Conservation (phyloP, 805 yeast genomes). For the Ogataea salicorniae region DNA sequence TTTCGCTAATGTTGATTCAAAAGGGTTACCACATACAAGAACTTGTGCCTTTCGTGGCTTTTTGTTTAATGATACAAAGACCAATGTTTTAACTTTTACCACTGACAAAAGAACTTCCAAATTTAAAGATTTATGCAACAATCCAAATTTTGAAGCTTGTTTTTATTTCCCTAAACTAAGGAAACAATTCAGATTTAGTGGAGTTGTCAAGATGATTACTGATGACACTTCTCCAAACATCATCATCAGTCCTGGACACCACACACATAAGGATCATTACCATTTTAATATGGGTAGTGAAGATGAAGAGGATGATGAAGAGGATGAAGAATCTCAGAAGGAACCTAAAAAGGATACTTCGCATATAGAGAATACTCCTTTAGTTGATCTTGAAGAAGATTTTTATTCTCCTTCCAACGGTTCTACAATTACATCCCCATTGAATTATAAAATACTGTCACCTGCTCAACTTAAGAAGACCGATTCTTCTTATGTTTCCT, state of each 20-base stretch:
- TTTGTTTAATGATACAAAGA: constrained; percentile 60
- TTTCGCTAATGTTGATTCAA: constrained; percentile 60
- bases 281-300: not conserved
- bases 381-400: constrained; percentile 16
- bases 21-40: constrained; percentile 54
- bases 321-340: not conserved
- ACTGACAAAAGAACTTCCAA: constrained; percentile 71
- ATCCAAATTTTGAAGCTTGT: constrained; percentile 67
- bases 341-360: not conserved
- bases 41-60: constrained; percentile 73
- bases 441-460: constrained; percentile 17
- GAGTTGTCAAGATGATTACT: constrained; percentile 48
- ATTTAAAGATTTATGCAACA: constrained; percentile 43
- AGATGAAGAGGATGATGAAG: not conserved
- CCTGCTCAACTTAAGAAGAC: constrained; percentile 14
- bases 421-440: constrained; percentile 9
- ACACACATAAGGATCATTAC: not conserved
- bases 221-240: constrained; percentile 22
- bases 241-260: constrained; percentile 1
- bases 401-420: constrained; percentile 11
- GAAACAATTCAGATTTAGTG: constrained; percentile 71
- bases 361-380: constrained; percentile 5
- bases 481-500: constrained; percentile 9
- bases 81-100: constrained; percentile 62
- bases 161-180: constrained; percentile 59